Percentiles rank a stretch among this genome's conserved stretches.
Evolutionary conservation across 805 yeast species (phyloP).

Genomic region (Zygoascus flipseniorum): DNA sequence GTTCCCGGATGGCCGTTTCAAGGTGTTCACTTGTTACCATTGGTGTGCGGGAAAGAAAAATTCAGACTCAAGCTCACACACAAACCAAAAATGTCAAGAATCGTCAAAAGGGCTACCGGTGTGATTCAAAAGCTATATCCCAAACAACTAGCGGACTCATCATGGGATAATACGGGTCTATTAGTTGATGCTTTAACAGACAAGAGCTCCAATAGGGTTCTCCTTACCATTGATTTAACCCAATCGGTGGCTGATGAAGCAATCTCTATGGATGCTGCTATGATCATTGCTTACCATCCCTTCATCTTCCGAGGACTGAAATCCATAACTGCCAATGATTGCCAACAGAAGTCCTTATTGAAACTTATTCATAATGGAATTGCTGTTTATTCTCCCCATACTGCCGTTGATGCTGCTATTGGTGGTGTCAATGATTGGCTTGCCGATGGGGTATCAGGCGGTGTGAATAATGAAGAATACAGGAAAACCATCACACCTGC

Average conservation of each 20-base stretch:
- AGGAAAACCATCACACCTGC: slow-evolving; percentile 39
- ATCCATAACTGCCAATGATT: slow-evolving; percentile 52
- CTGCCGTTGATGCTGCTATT: slow-evolving; percentile 85
- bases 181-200: slow-evolving; percentile 52
- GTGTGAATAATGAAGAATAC: slow-evolving; percentile 19
- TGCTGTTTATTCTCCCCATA: slow-evolving; percentile 91
- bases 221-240: slow-evolving; percentile 82
- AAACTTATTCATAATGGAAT: slow-evolving; percentile 67
- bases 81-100: not conserved
- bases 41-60: not conserved
- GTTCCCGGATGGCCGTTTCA: slow-evolving; percentile 41
- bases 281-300: slow-evolving; percentile 83
- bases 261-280: slow-evolving; percentile 39
- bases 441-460: slow-evolving; percentile 46
- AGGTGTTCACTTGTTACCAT: slow-evolving; percentile 31
- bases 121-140: slow-evolving; percentile 74
- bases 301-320: slow-evolving; percentile 87
- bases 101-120: not conserved
- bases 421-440: slow-evolving; percentile 97
- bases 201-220: slow-evolving; percentile 23
- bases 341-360: slow-evolving; percentile 75
- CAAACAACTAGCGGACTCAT: slow-evolving; percentile 62
- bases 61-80: not conserved
- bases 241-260: slow-evolving; percentile 82
- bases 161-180: slow-evolving; percentile 96